Evolutionary conservation across 768 basidiomycete species (phyloP), one percentile per base, ranked within the genome.

Genomic region (Trametes villosa): DNA sequence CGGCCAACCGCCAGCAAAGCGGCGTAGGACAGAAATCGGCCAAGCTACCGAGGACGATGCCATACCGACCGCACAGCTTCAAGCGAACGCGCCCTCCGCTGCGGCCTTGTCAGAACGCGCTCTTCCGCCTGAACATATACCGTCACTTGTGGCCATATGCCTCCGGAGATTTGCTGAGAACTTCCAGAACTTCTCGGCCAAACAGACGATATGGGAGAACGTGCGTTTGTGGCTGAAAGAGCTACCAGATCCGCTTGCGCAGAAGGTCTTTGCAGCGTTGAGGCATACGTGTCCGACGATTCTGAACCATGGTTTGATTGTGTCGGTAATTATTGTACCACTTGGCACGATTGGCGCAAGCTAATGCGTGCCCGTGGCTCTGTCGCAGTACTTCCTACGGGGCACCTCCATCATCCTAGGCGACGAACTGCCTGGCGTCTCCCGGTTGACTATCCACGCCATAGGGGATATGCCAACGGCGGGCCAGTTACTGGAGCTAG

Each of bases 231-330:
- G 76, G 65, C 70, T 90, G 18, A 76, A 77, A 48, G 64, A 65
- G 5, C 68, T 90, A 9, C 88, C 88, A 0, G 85, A 87, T 41
- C 7, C 72, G 9, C 59, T 87, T 5, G 71, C 82, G 17, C 79
- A 83, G 29, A 80, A 71, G 58, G 53, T 89, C 11, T 86, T 87
- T 62, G 69, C 78, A 15, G 79, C 82, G 69, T 71, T 89, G 46
- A 78, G 76, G 54, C 68, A 76, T 4, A 70, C 77, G 15, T 83
- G 80, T 68, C 85, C 88, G 13, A 78, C 76, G 2, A 71, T 82
- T 55, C 75, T 90, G 41, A 78, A 74, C 9, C 80, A 84, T 59
- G 81, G 80, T 18, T 73, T 88, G 17, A 86, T 90, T 34, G 76
- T 77, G 36, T 76, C 84, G 62, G 87, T 87, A 64, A 57, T 81